Evolutionary conservation across 495 filamentous ascomycete species (phyloP).

Genomic region (Rostrohypoxylon terebratum): DNA sequence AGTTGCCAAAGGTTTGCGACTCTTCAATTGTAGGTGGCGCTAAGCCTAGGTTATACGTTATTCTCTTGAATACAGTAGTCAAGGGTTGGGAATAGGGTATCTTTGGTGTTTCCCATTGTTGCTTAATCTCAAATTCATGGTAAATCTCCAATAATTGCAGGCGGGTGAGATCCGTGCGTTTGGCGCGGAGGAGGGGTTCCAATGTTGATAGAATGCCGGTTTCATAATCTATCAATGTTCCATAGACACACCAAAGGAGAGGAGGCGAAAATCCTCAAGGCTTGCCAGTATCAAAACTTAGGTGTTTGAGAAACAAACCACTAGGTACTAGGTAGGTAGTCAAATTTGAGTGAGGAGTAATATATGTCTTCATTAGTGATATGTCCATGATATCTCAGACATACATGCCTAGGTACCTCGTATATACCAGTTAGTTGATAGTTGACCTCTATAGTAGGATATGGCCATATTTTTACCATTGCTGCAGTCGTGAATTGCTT

Average conservation of each 20-base stretch:
- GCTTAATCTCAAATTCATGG: slow-evolving; percentile 41
- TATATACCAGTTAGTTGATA: too few relatives aligned
- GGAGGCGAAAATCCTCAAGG: slow-evolving; percentile 54
- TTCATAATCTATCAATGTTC: slow-evolving; percentile 76
- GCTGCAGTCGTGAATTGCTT: neutral
- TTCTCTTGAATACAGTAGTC: slow-evolving; percentile 51
- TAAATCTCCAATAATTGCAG: slow-evolving; percentile 23
- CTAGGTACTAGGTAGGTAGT: too few relatives aligned
- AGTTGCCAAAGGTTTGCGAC: slow-evolving; percentile 59
- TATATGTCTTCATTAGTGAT: neutral
- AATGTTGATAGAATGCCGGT: slow-evolving; percentile 29
- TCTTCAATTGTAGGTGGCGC: slow-evolving; percentile 46
- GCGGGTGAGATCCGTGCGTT: slow-evolving; percentile 15
- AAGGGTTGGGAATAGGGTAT: slow-evolving; percentile 66
- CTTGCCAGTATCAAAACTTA: slow-evolving; percentile 13
- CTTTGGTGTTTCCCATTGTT: slow-evolving; percentile 60
- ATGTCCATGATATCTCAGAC: too few relatives aligned
- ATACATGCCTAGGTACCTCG: neutral
- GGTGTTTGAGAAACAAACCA: neutral
- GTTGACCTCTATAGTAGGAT: neutral
- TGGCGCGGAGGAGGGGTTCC: slow-evolving; percentile 19
- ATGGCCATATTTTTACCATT: neutral
- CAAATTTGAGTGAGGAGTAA: neutral
- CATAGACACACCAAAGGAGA: slow-evolving; percentile 66
- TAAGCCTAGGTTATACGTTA: slow-evolving; percentile 41